These are phyloP conservation scores for Mucor ambiguus DNA, from an alignment of 371 early-diverging fungal species.

Conservation along the genomic window DNA sequence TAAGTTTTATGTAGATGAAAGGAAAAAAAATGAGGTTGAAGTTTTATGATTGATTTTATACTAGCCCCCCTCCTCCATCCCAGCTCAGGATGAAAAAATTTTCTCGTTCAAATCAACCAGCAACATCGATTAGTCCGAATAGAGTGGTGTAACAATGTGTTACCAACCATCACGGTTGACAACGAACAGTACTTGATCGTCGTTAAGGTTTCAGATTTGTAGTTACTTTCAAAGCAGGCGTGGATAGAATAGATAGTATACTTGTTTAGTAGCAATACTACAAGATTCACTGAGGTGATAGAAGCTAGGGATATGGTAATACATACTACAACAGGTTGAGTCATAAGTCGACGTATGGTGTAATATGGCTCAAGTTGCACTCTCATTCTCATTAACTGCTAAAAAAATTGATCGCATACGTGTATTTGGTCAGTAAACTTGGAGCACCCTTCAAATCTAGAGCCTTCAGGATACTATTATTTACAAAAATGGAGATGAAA, in stretches of 20 bases:
- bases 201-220: neutral
- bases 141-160: neutral
- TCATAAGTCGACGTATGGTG: neutral
- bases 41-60: neutral
- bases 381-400: no score
- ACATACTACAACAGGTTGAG: neutral
- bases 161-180: neutral
- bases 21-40: neutral
- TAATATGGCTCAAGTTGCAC: no score
- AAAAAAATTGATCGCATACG: no score
- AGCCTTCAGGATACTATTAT: no score
- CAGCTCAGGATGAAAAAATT: constrained; percentile 1
- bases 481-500: no score
- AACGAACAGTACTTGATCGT: neutral
- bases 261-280: neutral
- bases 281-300: neutral
- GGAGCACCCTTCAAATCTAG: no score
- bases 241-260: neutral
- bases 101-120: neutral
- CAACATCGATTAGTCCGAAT: neutral
- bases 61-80: neutral
- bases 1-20: neutral
- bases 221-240: neutral
- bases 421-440: no score
- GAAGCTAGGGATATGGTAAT: neutral